phyloP scores from a whole-genome alignment of 768 basidiomycete genomes.

The Dentipellis sp. region DNA sequence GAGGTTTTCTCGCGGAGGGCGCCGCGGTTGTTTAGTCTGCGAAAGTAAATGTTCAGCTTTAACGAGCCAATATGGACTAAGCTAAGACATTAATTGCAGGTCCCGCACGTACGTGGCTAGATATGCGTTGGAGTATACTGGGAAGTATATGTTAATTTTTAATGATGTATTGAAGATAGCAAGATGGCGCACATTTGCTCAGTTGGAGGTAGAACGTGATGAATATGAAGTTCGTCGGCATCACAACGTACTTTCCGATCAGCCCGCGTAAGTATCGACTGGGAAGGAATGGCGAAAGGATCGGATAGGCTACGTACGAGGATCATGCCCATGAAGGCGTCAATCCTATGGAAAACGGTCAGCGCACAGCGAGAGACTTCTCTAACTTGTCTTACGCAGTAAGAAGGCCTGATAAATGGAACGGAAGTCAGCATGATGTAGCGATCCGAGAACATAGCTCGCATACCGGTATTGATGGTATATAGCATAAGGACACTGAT shows the following conservation, averaged over 20 bases:
- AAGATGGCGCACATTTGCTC: conserved; percentile 35
- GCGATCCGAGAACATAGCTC: conserved; percentile 11
- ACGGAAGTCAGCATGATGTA: not conserved
- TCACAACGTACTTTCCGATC: conserved; percentile 28
- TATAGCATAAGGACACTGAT: conserved; percentile 40
- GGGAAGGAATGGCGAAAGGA: no score
- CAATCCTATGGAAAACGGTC: conserved; percentile 26
- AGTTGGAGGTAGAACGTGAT: conserved; percentile 44
- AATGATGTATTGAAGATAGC: not conserved
- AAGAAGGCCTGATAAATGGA: conserved; percentile 27
- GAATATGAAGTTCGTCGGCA: conserved; percentile 50
- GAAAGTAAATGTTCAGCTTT: not conserved
- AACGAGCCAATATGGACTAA: no score
- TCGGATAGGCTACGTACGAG: conserved; percentile 16
- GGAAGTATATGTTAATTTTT: not conserved
- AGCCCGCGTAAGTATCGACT: not conserved
- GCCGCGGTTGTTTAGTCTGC: conserved; percentile 29
- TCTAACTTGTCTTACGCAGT: conserved; percentile 23
- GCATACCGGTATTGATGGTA: conserved; percentile 43
- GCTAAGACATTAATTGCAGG: no score
- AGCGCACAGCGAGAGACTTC: not conserved
- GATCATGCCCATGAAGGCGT: conserved; percentile 36
- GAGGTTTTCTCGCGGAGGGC: not conserved
- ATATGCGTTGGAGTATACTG: conserved; percentile 51
- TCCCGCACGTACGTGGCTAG: conserved; percentile 29